phyloP scores from a whole-genome alignment of 257 asterid species.

The Cruciata laevipes region DNA sequence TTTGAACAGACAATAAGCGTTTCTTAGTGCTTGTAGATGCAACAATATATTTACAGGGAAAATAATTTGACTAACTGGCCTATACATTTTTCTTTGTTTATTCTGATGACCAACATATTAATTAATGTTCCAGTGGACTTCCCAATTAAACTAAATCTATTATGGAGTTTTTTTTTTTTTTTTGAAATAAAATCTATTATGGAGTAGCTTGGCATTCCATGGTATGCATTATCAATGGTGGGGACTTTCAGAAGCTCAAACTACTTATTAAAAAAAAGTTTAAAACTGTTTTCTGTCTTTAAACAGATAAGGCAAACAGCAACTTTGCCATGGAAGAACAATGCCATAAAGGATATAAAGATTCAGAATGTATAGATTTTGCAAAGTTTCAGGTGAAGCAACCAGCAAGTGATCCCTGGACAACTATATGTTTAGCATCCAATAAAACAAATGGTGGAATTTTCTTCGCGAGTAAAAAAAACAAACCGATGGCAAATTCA shows the following conservation, averaged over 20 bases:
- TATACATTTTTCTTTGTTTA: background rate
- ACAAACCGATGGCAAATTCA: background rate
- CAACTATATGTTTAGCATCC: background rate
- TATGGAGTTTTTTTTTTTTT: no score
- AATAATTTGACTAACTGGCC: background rate
- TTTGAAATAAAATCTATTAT: background rate
- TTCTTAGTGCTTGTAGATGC: background rate
- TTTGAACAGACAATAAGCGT: background rate
- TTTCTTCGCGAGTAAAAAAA: background rate
- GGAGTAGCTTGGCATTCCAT: background rate
- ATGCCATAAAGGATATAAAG: background rate
- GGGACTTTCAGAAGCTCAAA: background rate
- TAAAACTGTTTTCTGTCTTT: background rate
- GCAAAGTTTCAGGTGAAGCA: constrained; percentile 1
- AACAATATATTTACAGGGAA: background rate
- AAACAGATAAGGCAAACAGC: background rate
- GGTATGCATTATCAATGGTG: background rate
- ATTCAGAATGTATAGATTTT: background rate
- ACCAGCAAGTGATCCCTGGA: background rate
- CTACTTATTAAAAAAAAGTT: no score
- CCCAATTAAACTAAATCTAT: background rate
- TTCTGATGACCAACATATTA: background rate
- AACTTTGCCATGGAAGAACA: background rate
- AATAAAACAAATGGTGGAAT: background rate
- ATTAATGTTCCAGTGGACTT: background rate